Percentiles rank a stretch among this genome's conserved stretches.
Evolutionary conservation across 2,329 filamentous ascomycete species (phyloP).

Genomic region (Sporothrix dimorphospora): DNA sequence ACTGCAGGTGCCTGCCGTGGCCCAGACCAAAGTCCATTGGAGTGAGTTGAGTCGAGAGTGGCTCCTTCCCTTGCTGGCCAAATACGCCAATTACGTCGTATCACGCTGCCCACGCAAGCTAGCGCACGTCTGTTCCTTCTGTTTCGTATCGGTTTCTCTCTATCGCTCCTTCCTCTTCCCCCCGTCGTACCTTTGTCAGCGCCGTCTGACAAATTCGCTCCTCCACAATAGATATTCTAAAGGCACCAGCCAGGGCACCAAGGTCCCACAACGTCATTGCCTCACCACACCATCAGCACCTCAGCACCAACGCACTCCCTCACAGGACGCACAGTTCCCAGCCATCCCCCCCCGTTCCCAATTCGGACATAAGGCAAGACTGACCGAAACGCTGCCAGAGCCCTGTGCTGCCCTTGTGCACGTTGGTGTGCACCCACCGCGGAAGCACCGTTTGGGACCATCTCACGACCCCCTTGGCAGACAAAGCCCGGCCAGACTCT

Average conservation of each 20-base stretch:
- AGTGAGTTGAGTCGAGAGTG: neutral
- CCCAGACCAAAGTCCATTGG: no score
- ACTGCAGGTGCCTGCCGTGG: no score
- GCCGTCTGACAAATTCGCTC: constrained; percentile 7
- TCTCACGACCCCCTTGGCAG: neutral
- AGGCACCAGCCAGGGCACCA: neutral
- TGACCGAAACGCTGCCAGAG: no score
- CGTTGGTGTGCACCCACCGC: neutral
- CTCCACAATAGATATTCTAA: neutral
- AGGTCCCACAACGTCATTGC: neutral
- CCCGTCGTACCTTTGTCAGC: neutral
- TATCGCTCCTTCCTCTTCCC: neutral
- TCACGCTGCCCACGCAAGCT: neutral
- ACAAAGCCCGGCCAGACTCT: constrained; percentile 12
- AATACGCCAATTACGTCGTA: neutral
- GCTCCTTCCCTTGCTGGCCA: neutral
- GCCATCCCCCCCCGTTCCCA: no score
- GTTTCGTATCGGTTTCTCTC: neutral
- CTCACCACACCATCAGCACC: no score
- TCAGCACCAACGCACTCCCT: no score
- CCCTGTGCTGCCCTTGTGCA: neutral
- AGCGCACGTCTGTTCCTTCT: neutral
- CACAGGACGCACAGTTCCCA: no score
- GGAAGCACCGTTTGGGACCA: neutral
- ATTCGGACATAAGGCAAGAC: no score